A percentile compares a stretch with the other conserved stretches of the same genome.
These are phyloP conservation scores for Coriolopsis trogii DNA, from an alignment of 1,284 basidiomycete species.

Conservation along the genomic window DNA sequence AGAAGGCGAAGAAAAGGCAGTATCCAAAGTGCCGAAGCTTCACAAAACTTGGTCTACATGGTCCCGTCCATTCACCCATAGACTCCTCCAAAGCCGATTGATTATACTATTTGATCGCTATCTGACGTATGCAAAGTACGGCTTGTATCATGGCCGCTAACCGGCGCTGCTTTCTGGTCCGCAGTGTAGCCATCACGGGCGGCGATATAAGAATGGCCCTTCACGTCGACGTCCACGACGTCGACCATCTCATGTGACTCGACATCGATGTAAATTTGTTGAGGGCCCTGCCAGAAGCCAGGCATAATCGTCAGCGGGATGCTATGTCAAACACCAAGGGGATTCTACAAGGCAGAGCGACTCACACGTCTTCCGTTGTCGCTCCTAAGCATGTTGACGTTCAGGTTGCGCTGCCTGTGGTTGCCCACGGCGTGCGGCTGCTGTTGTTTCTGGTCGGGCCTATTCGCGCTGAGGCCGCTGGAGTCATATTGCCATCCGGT, in stretches of 20 bases:
- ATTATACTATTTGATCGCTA: too few relatives aligned
- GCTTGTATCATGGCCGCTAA: too few relatives aligned
- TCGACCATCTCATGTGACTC: slow-evolving; percentile 34
- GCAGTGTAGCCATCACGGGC: not conserved
- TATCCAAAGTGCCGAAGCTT: too few relatives aligned
- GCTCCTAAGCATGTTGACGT: slow-evolving; percentile 4
- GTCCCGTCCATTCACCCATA: too few relatives aligned
- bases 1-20: too few relatives aligned
- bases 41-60: too few relatives aligned
- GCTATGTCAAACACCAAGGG: too few relatives aligned
- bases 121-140: too few relatives aligned
- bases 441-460: too few relatives aligned
- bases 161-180: slow-evolving; percentile 1
- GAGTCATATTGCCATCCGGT: slow-evolving; percentile 31
- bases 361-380: slow-evolving; percentile 8
- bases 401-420: not conserved
- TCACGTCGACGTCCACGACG: slow-evolving; percentile 11
- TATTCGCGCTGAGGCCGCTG: not conserved
- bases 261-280: slow-evolving; percentile 34
- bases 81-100: too few relatives aligned
- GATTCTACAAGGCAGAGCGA: too few relatives aligned
- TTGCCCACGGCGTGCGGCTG: not conserved
- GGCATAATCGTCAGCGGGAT: too few relatives aligned
- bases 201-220: not conserved
- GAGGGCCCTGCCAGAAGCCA: slow-evolving; percentile 16